Base-by-base conservation (phyloP, 148 eudicot genomes). In the Rhododendron ferrugineum region DNA sequence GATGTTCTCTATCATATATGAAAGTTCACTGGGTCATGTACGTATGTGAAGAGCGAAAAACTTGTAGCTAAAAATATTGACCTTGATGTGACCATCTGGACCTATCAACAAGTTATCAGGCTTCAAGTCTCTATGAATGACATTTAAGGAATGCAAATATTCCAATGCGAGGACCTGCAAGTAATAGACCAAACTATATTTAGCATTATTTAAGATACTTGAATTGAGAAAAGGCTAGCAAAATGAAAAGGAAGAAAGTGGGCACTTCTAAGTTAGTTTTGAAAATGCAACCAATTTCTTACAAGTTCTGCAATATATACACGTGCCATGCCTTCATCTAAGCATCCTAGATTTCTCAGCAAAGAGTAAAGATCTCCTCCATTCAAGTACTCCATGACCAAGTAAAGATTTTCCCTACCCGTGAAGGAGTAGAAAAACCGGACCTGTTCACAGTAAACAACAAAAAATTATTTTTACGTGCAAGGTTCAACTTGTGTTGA, bases 51-150 rank as follows among this genome's bases (percentile, higher is more conserved):
- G 11, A 20, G 32, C 13, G 7, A 84, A 74, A 76, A 47, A 86
- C 44, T 9, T 11, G 49, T 74, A 52, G 49, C 62, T 79, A 42
- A 26, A 88, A 82, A 70, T 83, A 91, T 85, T 88, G 89, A 97
- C 99, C 98, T 97, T 97, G 91, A 97, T 94, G 91, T 97, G 99
- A 86, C 99, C 99, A 90, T 95, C 94, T 87, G 94, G 98, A 84
- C 99, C 95, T 49, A 97, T 93, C 90, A 97, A 87, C 90, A 97
- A 88, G 89, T 97, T 97, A 88, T 97, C 99, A 44, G 99, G 99
- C 91, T 97, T 97, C 88, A 97, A 86, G 85, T 97, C 99, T 91
- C 99, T 91, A 73, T 97, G 99, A 80, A 97, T 88, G 86, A 97
- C 94, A 87, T 92, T 93, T 81, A 93, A 85, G 49, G 97, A 93